phyloP scores from a whole-genome alignment of 306 rosid species.

The Rosa multiflora region DNA sequence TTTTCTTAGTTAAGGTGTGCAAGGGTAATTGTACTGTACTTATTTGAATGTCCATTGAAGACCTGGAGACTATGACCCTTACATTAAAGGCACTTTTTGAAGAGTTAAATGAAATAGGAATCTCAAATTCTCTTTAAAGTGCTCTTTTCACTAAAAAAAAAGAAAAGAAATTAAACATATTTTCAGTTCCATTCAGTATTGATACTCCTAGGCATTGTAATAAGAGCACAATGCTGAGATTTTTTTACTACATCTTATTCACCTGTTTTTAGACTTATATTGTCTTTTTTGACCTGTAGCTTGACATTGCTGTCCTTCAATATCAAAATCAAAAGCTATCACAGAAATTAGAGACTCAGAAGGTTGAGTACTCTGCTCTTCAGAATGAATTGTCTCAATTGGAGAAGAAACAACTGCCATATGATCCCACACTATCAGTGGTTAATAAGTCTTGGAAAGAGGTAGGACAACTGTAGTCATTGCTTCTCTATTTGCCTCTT shows the following conservation, averaged over 20 bases:
- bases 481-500: constrained; percentile 8
- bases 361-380: constrained; percentile 62
- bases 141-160: not conserved
- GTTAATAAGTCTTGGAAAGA: constrained; percentile 75
- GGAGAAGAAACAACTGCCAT: constrained; percentile 65
- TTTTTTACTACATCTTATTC: not conserved
- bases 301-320: constrained; percentile 81
- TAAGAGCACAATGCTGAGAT: not conserved
- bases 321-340: constrained; percentile 86
- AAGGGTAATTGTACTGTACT: not conserved
- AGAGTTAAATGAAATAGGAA: not conserved
- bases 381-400: constrained; percentile 60
- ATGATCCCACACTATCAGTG: constrained; percentile 53
- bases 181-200: not conserved
- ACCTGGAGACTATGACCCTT: not conserved
- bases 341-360: constrained; percentile 90
- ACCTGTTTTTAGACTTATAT: constrained; percentile 24
- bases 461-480: constrained; percentile 41
- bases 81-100: not conserved
- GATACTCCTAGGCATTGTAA: not conserved
- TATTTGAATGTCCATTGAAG: not conserved
- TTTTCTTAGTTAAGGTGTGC: not conserved
- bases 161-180: not conserved
- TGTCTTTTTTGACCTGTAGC: constrained; percentile 49
- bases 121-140: not conserved